Evolutionary conservation across 306 rosid genomes (phyloP).

Genomic region (Canavalia gladiata): DNA sequence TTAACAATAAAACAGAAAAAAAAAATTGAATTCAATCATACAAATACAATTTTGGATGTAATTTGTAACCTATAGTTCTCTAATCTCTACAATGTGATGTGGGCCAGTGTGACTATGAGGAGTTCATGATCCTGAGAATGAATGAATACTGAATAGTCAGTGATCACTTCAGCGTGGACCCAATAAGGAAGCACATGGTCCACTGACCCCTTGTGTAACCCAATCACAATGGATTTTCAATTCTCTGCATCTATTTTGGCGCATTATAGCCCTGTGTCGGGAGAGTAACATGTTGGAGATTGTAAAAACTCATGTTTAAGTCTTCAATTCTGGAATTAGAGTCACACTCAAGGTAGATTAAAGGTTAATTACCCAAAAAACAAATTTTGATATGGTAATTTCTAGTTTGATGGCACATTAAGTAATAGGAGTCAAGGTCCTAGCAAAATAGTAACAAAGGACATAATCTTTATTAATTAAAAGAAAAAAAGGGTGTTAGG

Average conservation of each 20-base stretch:
- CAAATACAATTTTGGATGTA: background rate
- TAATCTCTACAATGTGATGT: background rate
- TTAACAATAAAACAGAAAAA: too few relatives aligned
- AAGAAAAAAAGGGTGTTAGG: background rate
- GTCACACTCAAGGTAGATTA: background rate
- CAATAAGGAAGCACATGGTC: constrained; percentile 45
- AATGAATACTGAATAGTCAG: constrained; percentile 33
- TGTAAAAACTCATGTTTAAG: background rate
- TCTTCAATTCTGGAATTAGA: background rate
- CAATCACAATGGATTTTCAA: constrained; percentile 20
- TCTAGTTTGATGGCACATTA: constrained; percentile 27
- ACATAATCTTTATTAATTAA: background rate
- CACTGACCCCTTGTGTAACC: constrained; percentile 42
- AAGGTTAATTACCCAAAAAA: background rate
- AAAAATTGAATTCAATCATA: background rate
- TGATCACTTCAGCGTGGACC: constrained; percentile 37
- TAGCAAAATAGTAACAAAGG: constrained; percentile 13
- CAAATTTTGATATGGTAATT: constrained; percentile 18
- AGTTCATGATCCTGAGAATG: background rate
- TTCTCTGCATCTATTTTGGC: constrained; percentile 32
- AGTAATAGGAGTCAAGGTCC: constrained; percentile 10
- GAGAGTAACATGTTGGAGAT: constrained; percentile 29
- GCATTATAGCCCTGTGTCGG: background rate
- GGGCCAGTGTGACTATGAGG: background rate
- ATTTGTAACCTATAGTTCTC: background rate